These are phyloP conservation scores for Opeltia flavorubescens DNA, from an alignment of 495 filamentous ascomycete genomes.

Conservation along the genomic window DNA sequence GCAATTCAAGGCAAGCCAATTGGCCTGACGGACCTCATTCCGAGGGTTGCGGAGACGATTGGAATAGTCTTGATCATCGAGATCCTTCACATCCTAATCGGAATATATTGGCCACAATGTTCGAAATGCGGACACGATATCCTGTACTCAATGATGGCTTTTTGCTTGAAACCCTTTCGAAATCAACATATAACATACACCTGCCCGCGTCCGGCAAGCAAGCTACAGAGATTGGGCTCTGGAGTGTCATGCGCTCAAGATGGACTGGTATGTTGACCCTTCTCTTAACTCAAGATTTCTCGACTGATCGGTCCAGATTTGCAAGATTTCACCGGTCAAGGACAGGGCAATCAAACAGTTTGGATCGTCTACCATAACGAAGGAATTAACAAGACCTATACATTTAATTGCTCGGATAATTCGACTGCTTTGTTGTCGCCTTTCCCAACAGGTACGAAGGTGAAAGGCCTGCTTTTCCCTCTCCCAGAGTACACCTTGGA, in stretches of 20 bases:
- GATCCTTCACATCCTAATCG: slow-evolving; percentile 37
- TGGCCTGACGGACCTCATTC: slow-evolving; percentile 32
- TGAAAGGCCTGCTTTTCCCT: slow-evolving; percentile 38
- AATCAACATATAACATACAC: slow-evolving; percentile 28
- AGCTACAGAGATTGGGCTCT: slow-evolving; percentile 33
- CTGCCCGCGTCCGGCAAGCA: slow-evolving; percentile 29
- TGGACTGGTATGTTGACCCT: slow-evolving; percentile 14
- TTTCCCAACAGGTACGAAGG: slow-evolving; percentile 26
- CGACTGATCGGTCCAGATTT: not conserved
- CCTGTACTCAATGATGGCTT: slow-evolving; percentile 36
- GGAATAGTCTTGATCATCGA: slow-evolving; percentile 36
- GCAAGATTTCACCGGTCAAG: slow-evolving; percentile 28
- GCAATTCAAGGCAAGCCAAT: slow-evolving; percentile 29
- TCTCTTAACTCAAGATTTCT: not conserved
- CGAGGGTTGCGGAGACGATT: slow-evolving; percentile 33
- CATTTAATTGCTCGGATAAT: slow-evolving; percentile 26
- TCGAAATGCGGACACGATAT: slow-evolving; percentile 31
- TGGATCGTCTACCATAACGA: slow-evolving; percentile 39
- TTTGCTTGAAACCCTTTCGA: slow-evolving; percentile 27
- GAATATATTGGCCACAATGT: slow-evolving; percentile 34
- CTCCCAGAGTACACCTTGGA: slow-evolving; percentile 30
- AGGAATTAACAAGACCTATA: slow-evolving; percentile 26
- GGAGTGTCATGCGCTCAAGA: slow-evolving; percentile 27
- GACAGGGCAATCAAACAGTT: slow-evolving; percentile 30
- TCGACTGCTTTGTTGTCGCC: slow-evolving; percentile 28